phyloP scores from a whole-genome alignment of 1,139 yeast species.

The Hemisphaericaspora xylofermentans region DNA sequence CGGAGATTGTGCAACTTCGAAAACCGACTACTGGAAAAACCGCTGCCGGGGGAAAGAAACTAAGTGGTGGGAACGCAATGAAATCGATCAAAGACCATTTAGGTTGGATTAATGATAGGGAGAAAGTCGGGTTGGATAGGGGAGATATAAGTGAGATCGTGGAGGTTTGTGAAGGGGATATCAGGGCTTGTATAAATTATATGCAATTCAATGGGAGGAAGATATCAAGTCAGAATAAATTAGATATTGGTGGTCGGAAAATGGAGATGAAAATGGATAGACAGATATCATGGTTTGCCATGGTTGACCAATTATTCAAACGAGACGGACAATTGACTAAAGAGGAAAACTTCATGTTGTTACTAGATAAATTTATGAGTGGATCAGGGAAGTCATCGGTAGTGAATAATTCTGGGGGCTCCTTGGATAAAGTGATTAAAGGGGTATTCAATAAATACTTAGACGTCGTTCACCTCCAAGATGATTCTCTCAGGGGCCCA shows the following conservation, averaged over 20 bases:
- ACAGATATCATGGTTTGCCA: conserved; percentile 58
- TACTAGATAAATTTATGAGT: conserved; percentile 35
- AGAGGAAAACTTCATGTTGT: conserved; percentile 44
- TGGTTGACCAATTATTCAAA: conserved; percentile 55
- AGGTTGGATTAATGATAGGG: conserved; percentile 31
- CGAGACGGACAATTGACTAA: conserved; percentile 48
- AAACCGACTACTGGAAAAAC: conserved; percentile 53
- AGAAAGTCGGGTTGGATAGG: conserved; percentile 32
- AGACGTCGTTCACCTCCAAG: conserved; percentile 55
- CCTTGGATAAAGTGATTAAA: conserved; percentile 62
- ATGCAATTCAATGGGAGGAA: conserved; percentile 62
- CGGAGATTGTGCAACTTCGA: conserved; percentile 69
- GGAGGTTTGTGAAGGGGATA: conserved; percentile 75
- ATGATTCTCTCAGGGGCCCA: conserved; percentile 63
- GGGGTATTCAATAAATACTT: conserved; percentile 73
- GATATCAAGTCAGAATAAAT: too few relatives aligned
- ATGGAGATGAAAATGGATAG: conserved; percentile 42
- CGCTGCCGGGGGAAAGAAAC: conserved; percentile 29
- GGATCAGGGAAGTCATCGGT: conserved; percentile 44
- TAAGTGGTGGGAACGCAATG: conserved; percentile 40
- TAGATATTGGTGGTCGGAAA: conserved; percentile 6
- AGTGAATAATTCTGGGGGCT: conserved; percentile 42
- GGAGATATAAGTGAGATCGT: conserved; percentile 53
- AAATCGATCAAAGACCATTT: conserved; percentile 43
- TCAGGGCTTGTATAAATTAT: conserved; percentile 81